A percentile compares a stretch with the other conserved stretches of the same genome.
phyloP scores from a whole-genome alignment of 257 asterid species.

The Forsythia suspensa region DNA sequence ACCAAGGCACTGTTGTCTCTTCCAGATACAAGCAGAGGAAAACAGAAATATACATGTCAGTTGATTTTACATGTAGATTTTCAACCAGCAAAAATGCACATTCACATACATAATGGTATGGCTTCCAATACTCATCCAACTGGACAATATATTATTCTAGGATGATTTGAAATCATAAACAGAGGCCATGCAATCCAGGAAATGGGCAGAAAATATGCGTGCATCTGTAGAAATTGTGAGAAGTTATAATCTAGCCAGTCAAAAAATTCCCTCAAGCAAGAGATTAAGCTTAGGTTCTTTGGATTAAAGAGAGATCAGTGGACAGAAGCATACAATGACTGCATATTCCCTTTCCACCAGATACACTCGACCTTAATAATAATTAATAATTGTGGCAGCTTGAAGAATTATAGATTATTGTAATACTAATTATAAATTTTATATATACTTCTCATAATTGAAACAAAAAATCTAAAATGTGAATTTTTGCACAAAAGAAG shows the following conservation, averaged over 20 bases:
- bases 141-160: not conserved
- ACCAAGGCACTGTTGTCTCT: constrained; percentile 87
- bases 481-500: not conserved
- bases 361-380: not conserved
- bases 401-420: not conserved
- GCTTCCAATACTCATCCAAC: constrained; percentile 7
- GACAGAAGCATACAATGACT: not conserved
- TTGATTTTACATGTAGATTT: constrained; percentile 19
- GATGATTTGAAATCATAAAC: not conserved
- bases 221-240: not conserved
- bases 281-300: not conserved
- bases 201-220: not conserved
- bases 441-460: not conserved
- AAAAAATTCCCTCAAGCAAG: not conserved
- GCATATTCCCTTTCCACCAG: not conserved
- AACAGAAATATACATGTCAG: constrained; percentile 26
- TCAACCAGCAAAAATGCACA: constrained; percentile 2
- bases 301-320: not conserved
- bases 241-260: constrained; percentile 10
- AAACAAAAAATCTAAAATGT: not conserved
- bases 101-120: not conserved
- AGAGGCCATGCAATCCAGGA: not conserved
- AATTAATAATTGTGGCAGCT: not conserved
- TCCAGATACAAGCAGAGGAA: constrained; percentile 26
- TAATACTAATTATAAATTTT: not conserved